These are phyloP conservation scores for Spinacia oleracea DNA, from an alignment of 179 eudicot genomes.

Conservation along the genomic window DNA sequence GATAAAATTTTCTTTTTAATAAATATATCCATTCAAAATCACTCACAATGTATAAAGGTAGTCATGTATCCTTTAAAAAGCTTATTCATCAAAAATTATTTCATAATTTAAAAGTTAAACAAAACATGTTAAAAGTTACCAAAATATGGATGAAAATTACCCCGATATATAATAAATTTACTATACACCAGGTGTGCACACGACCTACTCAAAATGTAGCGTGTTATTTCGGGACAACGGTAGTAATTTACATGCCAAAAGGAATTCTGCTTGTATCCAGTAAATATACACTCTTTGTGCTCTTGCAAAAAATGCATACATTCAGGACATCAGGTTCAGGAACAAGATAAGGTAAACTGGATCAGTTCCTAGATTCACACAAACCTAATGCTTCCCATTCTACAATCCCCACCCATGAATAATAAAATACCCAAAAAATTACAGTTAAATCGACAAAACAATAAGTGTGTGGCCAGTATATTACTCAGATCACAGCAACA, in stretches of 20 bases:
- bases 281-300: not conserved
- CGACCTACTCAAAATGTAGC: no score
- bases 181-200: no score
- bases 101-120: no score
- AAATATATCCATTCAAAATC: no score
- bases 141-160: no score
- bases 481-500: constrained; percentile 3
- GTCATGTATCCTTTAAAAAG: no score
- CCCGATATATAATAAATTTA: no score
- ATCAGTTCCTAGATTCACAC: not conserved
- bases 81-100: no score
- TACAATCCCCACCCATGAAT: constrained; percentile 7
- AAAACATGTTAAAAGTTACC: no score
- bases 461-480: constrained; percentile 3
- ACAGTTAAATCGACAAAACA: constrained; percentile 18
- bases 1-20: no score
- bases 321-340: not conserved
- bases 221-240: not conserved
- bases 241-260: not conserved
- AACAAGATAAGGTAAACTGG: not conserved
- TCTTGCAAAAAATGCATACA: not conserved
- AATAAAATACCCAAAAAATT: constrained; percentile 13
- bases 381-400: not conserved
- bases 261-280: not conserved
- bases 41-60: no score